These are phyloP conservation scores for Cryphonectria nitschkei DNA, from an alignment of 2,329 filamentous ascomycete genomes.

Conservation along the genomic window DNA sequence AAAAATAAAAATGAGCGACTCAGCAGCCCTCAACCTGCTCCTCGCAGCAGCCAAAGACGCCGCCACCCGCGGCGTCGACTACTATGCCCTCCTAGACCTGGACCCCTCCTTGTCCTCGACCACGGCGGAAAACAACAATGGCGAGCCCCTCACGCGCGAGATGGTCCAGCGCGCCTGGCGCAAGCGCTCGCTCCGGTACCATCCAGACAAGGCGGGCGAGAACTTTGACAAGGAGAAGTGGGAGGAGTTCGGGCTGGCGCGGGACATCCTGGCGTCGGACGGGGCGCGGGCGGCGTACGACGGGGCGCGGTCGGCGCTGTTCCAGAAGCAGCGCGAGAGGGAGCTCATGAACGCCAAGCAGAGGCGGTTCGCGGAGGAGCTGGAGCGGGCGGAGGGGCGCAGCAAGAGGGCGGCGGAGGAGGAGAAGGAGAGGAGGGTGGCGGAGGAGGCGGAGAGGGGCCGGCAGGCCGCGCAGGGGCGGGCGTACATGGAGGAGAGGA, in stretches of 20 bases:
- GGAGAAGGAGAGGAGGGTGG: conserved; percentile 15
- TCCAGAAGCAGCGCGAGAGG: conserved; percentile 71
- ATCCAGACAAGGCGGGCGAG: conserved; percentile 86
- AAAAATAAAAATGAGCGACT: conserved; percentile 23
- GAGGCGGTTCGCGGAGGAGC: conserved; percentile 80
- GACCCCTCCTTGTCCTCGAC: conserved; percentile 43
- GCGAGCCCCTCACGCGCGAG: conserved; percentile 66
- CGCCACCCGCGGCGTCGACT: conserved; percentile 67
- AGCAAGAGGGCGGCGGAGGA: conserved; percentile 60
- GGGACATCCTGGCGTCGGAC: conserved; percentile 77
- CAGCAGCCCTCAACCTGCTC: conserved; percentile 48
- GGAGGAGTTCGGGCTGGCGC: conserved; percentile 82
- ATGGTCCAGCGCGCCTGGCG: conserved; percentile 73
- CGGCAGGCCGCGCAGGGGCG: conserved; percentile 41
- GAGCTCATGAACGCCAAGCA: conserved; percentile 74
- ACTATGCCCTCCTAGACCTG: conserved; percentile 76
- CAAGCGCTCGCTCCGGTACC: conserved; percentile 84
- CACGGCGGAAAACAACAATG: not conserved
- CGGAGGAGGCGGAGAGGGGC: conserved; percentile 38
- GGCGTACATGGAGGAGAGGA: conserved; percentile 44
- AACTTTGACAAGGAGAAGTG: conserved; percentile 80
- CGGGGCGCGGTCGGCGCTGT: conserved; percentile 69
- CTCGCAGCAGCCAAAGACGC: conserved; percentile 60
- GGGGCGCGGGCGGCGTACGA: conserved; percentile 79
- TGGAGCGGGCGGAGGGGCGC: conserved; percentile 77